Evolutionary conservation across 768 basidiomycete genomes (phyloP).

Genomic region (Tubosaeta sp.): DNA sequence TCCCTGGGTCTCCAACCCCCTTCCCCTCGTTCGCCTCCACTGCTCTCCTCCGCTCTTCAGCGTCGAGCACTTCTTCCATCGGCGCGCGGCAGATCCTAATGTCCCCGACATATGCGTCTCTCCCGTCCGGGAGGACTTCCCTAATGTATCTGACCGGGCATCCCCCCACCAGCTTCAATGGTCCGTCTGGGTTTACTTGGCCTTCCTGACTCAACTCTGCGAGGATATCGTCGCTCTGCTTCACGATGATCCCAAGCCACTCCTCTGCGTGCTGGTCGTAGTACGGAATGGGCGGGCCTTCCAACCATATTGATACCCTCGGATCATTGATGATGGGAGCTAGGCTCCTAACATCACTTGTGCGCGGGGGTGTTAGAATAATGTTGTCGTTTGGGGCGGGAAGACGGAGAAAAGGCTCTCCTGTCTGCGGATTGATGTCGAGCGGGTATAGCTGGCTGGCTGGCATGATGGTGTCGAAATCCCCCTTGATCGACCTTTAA

Average conservation of each 20-base stretch:
- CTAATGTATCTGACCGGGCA: constrained; percentile 51
- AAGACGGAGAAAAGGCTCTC: constrained; percentile 55
- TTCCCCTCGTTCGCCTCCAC: constrained; percentile 40
- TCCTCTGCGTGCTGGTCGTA: constrained; percentile 34
- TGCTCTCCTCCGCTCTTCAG: constrained; percentile 33
- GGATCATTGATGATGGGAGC: constrained; percentile 47
- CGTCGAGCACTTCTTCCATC: constrained; percentile 32
- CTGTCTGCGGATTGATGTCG: constrained; percentile 37
- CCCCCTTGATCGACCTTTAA: not conserved
- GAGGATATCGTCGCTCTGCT: constrained; percentile 20
- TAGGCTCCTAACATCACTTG: constrained; percentile 37
- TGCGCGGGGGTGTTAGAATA: constrained; percentile 56
- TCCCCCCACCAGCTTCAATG: constrained; percentile 33
- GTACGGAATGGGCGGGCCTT: constrained; percentile 54
- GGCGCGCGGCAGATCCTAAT: constrained; percentile 21
- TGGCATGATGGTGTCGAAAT: constrained; percentile 12
- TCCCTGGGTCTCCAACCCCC: constrained; percentile 46
- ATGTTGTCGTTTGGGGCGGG: constrained; percentile 47
- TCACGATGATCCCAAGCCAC: constrained; percentile 31
- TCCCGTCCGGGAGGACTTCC: constrained; percentile 52
- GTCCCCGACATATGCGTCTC: constrained; percentile 49
- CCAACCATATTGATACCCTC: constrained; percentile 41
- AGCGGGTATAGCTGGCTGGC: constrained; percentile 34
- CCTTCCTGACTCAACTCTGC: constrained; percentile 18
- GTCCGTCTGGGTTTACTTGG: constrained; percentile 14